Evolutionary conservation across 1,139 yeast genomes (phyloP).

Genomic region (Nakaseomyces bracarensis): DNA sequence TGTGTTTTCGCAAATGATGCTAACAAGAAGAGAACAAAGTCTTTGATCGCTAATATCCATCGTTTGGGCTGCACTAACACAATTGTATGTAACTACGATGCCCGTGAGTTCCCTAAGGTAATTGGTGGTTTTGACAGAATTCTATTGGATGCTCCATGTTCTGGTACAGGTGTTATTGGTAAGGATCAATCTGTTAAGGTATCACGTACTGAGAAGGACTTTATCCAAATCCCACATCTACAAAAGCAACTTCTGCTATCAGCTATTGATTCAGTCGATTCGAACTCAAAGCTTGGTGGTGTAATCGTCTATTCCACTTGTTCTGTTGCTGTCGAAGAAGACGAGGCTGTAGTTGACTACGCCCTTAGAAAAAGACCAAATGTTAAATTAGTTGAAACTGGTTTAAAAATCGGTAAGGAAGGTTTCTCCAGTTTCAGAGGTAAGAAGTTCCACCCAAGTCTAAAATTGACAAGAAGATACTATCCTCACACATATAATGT

Average conservation of each 20-base stretch:
- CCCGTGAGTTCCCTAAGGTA: slow-evolving; percentile 95
- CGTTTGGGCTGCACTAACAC: slow-evolving; percentile 95
- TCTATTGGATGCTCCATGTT: slow-evolving; percentile 95
- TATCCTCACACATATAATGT: slow-evolving; percentile 98
- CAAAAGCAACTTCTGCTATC: slow-evolving; percentile 89
- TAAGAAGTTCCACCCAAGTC: slow-evolving; percentile 70
- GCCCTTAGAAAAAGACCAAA: slow-evolving; percentile 95
- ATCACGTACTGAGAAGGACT: slow-evolving; percentile 91
- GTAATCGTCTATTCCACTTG: slow-evolving; percentile 94
- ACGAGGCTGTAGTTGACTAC: slow-evolving; percentile 97
- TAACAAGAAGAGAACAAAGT: slow-evolving; percentile 91
- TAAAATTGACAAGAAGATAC: slow-evolving; percentile 82
- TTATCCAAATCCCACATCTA: slow-evolving; percentile 90
- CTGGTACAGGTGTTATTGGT: slow-evolving; percentile 98
- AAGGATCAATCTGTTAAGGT: slow-evolving; percentile 94
- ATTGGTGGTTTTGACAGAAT: slow-evolving; percentile 97
- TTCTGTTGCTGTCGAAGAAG: slow-evolving; percentile 96
- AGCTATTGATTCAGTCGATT: slow-evolving; percentile 96
- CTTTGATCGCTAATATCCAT: slow-evolving; percentile 93
- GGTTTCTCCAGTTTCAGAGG: slow-evolving; percentile 94
- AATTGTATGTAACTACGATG: slow-evolving; percentile 94
- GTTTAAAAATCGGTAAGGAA: slow-evolving; percentile 89
- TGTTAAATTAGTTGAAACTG: slow-evolving; percentile 88
- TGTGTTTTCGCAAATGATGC: slow-evolving; percentile 96
- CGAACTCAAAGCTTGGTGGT: slow-evolving; percentile 86